These are phyloP conservation scores for Calamus simplicifolius DNA, from an alignment of 176 grass and related monocot genomes.

Conservation along the genomic window DNA sequence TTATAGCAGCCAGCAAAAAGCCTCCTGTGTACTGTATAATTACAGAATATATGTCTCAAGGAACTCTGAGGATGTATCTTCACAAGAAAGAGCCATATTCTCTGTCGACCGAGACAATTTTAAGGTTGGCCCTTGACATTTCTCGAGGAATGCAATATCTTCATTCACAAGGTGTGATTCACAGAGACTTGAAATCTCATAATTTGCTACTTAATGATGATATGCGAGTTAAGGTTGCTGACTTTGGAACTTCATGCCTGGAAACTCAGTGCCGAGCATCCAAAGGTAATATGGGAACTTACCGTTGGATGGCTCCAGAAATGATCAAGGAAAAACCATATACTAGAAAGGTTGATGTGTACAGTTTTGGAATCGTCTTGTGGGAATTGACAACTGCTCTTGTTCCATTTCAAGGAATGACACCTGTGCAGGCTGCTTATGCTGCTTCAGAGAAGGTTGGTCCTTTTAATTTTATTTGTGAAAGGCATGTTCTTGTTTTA, in stretches of 20 bases:
- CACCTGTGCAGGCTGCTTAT: conserved; percentile 91
- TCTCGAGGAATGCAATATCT: conserved; percentile 95
- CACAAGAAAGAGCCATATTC: conserved; percentile 98
- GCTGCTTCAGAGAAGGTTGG: conserved; percentile 76
- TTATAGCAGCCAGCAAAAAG: conserved; percentile 91
- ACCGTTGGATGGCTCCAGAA: conserved; percentile 98
- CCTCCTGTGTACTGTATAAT: conserved; percentile 98
- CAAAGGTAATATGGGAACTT: conserved; percentile 96
- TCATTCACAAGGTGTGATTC: conserved; percentile 89
- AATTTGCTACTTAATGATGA: conserved; percentile 95
- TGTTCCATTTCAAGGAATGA: conserved; percentile 94
- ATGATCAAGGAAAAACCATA: conserved; percentile 96
- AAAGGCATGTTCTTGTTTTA: no score
- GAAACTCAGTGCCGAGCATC: conserved; percentile 58
- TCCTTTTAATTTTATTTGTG: no score
- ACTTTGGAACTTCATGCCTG: conserved; percentile 93
- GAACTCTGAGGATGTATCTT: conserved; percentile 94
- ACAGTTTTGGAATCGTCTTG: conserved; percentile 96
- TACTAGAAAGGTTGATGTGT: conserved; percentile 94
- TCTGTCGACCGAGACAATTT: conserved; percentile 77
- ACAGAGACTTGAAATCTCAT: conserved; percentile 95
- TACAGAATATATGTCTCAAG: conserved; percentile 99
- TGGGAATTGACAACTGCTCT: conserved; percentile 99
- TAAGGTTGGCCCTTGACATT: conserved; percentile 84
- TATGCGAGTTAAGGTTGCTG: conserved; percentile 94